Conservation (phyloP, 2,329 filamentous ascomycete genomes). For the Exophiala sp. region DNA sequence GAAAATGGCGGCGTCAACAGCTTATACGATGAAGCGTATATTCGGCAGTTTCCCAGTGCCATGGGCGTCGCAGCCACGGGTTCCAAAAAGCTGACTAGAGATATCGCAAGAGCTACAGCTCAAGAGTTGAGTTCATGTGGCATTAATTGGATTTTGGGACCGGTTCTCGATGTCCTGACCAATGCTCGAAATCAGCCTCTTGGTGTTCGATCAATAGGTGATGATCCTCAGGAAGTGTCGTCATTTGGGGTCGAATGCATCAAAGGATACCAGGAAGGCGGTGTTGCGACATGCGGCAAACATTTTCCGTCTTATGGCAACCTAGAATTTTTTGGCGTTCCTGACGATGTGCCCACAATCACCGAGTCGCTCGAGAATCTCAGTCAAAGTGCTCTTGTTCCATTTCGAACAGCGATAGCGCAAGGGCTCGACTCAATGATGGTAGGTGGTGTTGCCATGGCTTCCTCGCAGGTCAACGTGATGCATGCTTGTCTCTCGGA, state of each 20-base stretch:
- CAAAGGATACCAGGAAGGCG: conserved; percentile 88
- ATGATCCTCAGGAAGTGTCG: conserved; percentile 92
- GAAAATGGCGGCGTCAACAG: conserved; percentile 98
- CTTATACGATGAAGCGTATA: conserved; percentile 90
- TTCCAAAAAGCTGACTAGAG: conserved; percentile 77
- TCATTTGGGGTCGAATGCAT: conserved; percentile 87
- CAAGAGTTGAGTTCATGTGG: conserved; percentile 89
- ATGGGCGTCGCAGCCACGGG: conserved; percentile 96
- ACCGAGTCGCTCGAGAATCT: conserved; percentile 91
- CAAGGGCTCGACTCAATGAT: conserved; percentile 92
- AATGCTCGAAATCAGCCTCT: conserved; percentile 89
- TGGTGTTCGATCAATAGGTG: conserved; percentile 82
- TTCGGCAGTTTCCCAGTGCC: conserved; percentile 92
- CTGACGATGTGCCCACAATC: conserved; percentile 88
- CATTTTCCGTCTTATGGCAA: conserved; percentile 97
- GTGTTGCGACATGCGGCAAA: conserved; percentile 85
- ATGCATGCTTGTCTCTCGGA: conserved; percentile 93
- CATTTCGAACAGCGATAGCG: conserved; percentile 84
- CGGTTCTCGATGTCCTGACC: conserved; percentile 87
- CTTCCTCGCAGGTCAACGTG: conserved; percentile 85
- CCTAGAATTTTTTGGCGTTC: conserved; percentile 86
- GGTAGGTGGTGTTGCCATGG: conserved; percentile 89
- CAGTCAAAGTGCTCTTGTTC: conserved; percentile 84
- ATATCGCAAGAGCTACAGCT: conserved; percentile 87
- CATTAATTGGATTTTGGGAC: conserved; percentile 92